Evolutionary conservation across 495 filamentous ascomycete genomes (phyloP), one percentile per base, ranked within the genome.

Genomic region (Mytilinidion resinicola): DNA sequence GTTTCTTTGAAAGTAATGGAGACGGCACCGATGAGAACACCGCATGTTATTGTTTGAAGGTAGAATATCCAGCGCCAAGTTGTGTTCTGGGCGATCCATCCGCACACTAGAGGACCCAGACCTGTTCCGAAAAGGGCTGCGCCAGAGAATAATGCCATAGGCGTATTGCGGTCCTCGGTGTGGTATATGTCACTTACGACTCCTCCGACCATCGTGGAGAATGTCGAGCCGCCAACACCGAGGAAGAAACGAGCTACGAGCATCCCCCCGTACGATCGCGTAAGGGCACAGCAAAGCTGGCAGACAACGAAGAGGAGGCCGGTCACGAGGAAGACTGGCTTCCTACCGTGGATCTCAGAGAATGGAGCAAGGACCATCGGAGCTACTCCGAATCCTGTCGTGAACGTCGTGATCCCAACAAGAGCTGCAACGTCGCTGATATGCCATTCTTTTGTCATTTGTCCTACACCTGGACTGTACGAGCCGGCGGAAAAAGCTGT

Each of bases 331-430:
- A 96, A 95, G 20, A 96, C 86, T 0, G 90, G 88, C 57, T 86
- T 81, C 7, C 90, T 81, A 0, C 90, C 90, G 64, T 72, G 85
- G 63, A 96, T 84, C 74, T 96, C 92, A 1, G 87, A 90, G 60
- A 97, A 87, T 0, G 92, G 92, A 0, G 91, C 92, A 0, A 96
- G 78, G 9, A 91, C 75, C 90, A 97, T 96, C 0, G 92, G 92
- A 0, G 91, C 89, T 43, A 90, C 66, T 0, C 78, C 89, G 66
- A 97, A 96, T 9, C 92, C 92, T 33, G 79, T 64, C 38, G 88
- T 91, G 71, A 95, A 97, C 3, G 82, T 78, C 0, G 90, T 93
- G 47, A 96, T 87, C 11, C 89, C 89, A n/a, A 86, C 74, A 14
- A 88, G 74, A 35, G 86, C 81, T 19, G 86, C 83, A 10, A 87